Evolutionary conservation across 148 eudicot genomes (phyloP).

Genomic region (Chenopodium formosanum): DNA sequence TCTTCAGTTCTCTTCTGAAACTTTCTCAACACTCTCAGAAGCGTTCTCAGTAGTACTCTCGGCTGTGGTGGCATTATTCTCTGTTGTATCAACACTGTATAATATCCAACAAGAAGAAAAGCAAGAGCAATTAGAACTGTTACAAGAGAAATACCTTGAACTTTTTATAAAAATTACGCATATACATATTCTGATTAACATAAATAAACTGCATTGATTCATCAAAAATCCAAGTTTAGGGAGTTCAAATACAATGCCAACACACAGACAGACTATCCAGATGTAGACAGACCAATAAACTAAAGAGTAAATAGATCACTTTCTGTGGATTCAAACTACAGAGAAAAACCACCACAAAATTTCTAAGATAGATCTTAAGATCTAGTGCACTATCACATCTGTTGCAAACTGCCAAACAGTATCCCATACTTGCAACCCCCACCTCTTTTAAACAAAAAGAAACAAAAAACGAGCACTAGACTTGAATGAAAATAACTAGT

Average conservation of each 20-base stretch:
- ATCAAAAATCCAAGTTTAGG: background rate
- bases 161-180: too few relatives aligned
- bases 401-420: conserved; percentile 1
- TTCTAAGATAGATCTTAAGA: background rate
- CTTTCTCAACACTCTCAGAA: conserved; percentile 14
- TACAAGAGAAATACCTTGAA: background rate
- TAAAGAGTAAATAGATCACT: background rate
- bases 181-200: background rate
- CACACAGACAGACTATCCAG: background rate
- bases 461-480: background rate
- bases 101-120: conserved; percentile 5
- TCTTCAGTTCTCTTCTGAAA: conserved; percentile 41
- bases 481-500: background rate
- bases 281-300: background rate
- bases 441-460: background rate
- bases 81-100: conserved; percentile 47
- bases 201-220: background rate
- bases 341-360: background rate
- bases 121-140: background rate
- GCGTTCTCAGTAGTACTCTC: background rate
- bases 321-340: background rate
- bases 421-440: background rate
- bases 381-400: background rate
- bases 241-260: background rate
- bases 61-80: conserved; percentile 26